Conservation (phyloP, 1,139 yeast genomes). For the Casaregolazyma suthepensis region DNA sequence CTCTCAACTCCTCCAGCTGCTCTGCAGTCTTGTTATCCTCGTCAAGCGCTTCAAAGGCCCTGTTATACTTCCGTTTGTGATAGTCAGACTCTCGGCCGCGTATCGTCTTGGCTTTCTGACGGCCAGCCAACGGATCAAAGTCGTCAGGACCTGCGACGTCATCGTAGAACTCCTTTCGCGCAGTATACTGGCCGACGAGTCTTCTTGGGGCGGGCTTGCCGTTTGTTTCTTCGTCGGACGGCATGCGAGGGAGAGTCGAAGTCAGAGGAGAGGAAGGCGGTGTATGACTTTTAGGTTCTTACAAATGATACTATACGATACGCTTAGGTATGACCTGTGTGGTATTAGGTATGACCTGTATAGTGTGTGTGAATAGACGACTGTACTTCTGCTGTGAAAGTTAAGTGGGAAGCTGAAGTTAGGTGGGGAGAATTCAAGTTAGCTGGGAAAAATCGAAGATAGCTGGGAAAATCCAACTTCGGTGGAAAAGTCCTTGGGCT, state of each 20-base stretch:
- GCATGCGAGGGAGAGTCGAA: background rate
- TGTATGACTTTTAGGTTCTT: no score
- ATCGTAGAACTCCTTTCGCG: conserved; percentile 25
- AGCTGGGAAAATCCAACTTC: no score
- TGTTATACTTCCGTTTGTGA: conserved; percentile 37
- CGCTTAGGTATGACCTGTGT: no score
- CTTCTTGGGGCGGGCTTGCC: conserved; percentile 2
- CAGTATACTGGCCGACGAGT: conserved; percentile 32
- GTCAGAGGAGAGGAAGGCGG: no score
- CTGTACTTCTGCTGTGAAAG: no score
- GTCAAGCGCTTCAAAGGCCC: conserved; percentile 29
- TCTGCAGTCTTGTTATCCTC: conserved; percentile 21
- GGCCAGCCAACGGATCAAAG: conserved; percentile 35
- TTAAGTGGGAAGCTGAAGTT: no score
- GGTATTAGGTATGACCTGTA: no score
- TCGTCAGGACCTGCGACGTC: conserved; percentile 31
- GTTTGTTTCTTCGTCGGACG: background rate
- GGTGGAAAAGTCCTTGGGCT: no score
- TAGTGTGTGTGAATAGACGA: no score
- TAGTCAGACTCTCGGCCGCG: conserved; percentile 38
- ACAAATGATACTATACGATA: no score
- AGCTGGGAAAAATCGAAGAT: no score
- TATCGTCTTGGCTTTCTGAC: conserved; percentile 29
- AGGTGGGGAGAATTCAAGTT: no score
- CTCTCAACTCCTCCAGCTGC: conserved; percentile 28